Base-by-base conservation (phyloP, 495 filamentous ascomycete species). In the Immersiella caudata region DNA sequence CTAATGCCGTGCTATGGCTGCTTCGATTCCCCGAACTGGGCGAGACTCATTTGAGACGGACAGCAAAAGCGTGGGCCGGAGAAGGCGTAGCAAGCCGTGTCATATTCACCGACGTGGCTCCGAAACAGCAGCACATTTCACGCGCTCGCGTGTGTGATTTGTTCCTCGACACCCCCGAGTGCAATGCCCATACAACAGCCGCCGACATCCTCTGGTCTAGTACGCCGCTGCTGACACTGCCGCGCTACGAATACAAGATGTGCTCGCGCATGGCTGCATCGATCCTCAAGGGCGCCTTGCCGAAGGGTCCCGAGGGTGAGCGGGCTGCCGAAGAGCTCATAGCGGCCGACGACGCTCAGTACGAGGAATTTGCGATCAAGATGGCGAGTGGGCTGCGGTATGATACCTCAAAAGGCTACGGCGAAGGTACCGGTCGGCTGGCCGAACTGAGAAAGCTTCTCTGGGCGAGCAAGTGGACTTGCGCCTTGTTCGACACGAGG, bases 161-260 rank as follows among this genome's bases (percentile, higher is more conserved):
- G 40, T 97, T 99, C 73, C 85, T 99, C 22, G 95, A 99, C 77
- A 99, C 95, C 0, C 93, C 95, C 4, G 95, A 99, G 79, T 99
- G 95, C 80, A 98, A 98, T 75, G 95, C 93, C 6, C 95, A 99
- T 79, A 99, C 96, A 21, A 99, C 95, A 0, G 94, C 95, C 8
- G 96, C 95, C 6, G 95, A 99, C 73, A 90, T 98, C 9, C 83
- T 98, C 22, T 99, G 95, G 95, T 94, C 91, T 55, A 93, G 92
- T 61, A 99, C 96, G 6, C 95, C 95, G 36, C 83, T 99, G 60
- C 81, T 98, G 62, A 99, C 95, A 0, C 83, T 94, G n/a, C 93
- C 94, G n/a, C 86, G 94, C 33, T 95, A 97, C 78, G 85, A 88
- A 62, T 97, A 97, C 77, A 99, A 99, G 81, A 99, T 99, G 95